Evolutionary conservation across 306 rosid species (phyloP), one percentile per base, ranked within the genome.

Genomic region (Abrus pulchellus): DNA sequence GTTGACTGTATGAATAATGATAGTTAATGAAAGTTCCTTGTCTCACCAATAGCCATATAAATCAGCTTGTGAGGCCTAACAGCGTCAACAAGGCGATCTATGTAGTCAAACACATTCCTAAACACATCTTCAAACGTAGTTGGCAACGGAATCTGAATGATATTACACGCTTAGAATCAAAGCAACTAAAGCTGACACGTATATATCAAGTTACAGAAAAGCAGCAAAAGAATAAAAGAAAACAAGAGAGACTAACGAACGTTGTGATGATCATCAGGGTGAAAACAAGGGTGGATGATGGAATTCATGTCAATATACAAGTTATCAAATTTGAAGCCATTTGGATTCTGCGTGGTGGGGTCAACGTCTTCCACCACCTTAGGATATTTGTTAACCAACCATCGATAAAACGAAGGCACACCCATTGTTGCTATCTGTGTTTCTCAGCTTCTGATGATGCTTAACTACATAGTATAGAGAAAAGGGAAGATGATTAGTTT

Each of bases 211-310:
- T 9, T 28, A 1, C 9, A 72, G 11, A 64, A 52, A 53, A 6
- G 7, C 0, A 49, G 6, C 0, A 40, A 1, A 30, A 62, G 0
- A 54, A 53, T 1, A 27, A 68, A 27, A 6, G 54, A 59, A n/a
- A 70, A 4, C 3, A 11, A 53, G 5, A 55, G 11, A 29, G 36
- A 84, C 11, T 3, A 79, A 76, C 76, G 1, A 67, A 83, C 85
- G 0, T 82, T 71, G 8, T 11, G 7, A 69, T 77, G 77, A 3
- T 74, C 79, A 1, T 73, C 62, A 0, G 94, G 94, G 11, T 85
- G 90, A 36, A 92, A 90, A 49, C 94, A 92, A 0, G 89, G 90
- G 45, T 92, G 94, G 32, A 90, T 90, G 1, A 90, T 87, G 0
- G 83, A 76, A 44, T 88, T 87, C 94, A 92, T 83, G 69, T 90